Percentiles rank a stretch among this genome's conserved stretches.
Conservation (phyloP, 305 asterid genomes). For the Rubia balearica region DNA sequence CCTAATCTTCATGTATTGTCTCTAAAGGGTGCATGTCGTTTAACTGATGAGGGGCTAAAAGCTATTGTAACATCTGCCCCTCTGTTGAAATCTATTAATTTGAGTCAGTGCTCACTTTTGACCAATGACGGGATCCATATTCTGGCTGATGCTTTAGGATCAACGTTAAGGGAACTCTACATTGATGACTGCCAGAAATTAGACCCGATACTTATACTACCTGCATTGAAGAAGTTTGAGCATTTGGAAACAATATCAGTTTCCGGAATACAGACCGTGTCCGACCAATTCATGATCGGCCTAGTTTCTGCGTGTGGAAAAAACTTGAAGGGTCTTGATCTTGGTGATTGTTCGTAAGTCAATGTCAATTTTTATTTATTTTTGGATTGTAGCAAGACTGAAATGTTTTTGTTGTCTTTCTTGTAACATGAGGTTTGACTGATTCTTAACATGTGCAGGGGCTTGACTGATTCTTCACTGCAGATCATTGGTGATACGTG, state of each 20-base stretch:
- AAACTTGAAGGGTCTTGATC: conserved; percentile 66
- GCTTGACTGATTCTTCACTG: conserved; percentile 54
- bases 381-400: neutral
- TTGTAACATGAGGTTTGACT: neutral
- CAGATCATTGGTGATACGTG: conserved; percentile 50
- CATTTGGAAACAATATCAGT: conserved; percentile 72
- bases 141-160: conserved; percentile 51
- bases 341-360: conserved; percentile 64
- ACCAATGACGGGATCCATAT: conserved; percentile 41
- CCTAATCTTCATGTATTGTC: conserved; percentile 50
- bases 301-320: conserved; percentile 37
- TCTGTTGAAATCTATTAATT: conserved; percentile 49
- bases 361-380: conserved; percentile 21
- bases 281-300: conserved; percentile 47
- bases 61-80: conserved; percentile 51
- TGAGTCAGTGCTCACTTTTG: conserved; percentile 70
- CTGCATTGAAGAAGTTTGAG: conserved; percentile 45
- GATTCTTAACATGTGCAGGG: conserved; percentile 56
- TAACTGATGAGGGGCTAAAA: conserved; percentile 52
- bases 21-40: conserved; percentile 80
- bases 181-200: conserved; percentile 62
- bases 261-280: conserved; percentile 45
- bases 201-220: conserved; percentile 40
- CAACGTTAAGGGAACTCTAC: conserved; percentile 61
- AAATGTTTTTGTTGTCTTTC: neutral